Base-by-base conservation (phyloP, 306 rosid species). In the Boehmeria nivea region DNA sequence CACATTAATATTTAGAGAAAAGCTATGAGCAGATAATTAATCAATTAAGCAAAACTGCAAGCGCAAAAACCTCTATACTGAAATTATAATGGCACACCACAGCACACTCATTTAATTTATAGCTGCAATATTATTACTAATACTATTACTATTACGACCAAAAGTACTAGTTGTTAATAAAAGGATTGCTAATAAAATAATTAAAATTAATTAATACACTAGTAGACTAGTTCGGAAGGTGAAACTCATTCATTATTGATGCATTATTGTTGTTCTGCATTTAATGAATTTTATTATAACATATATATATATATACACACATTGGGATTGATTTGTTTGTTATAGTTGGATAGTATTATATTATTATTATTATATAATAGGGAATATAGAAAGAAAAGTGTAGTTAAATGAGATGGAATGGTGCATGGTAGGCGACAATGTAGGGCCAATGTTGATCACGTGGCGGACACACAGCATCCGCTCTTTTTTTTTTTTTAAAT, bases 381-480 rank as follows among this genome's bases (percentile, higher is more conserved):
- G 4, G 16, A 74, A 63, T 48, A 54, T 12, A 12, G 57, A 14
- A 6, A 9, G 11, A 16, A 23, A 3, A 26, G 38, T 55, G 58
- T 24, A 7, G 59, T 61, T n/a, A n/a, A n/a, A n/a, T n/a, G n/a
- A n/a, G n/a, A n/a, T n/a, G n/a, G n/a, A n/a, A n/a, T n/a, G n/a
- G n/a, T n/a, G n/a, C n/a, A n/a, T n/a, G n/a, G 83, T 49, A 54
- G 28, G 90, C 95, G 81, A 76, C 81, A 78, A 69, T 69, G 84
- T 79, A 79, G 97, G 86, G 62, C 75, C 81, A 75, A 23, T 86
- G 94, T 78, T 84, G 74, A 74, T 78, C 90, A 86, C 95, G 94
- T 90, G 90, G 94, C 84, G 78, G 94, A 84, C 97, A 33, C 5
- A 5, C 11, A 86, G 72, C 80, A 60, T 72, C 59, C 64, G 56